phyloP scores from a whole-genome alignment of 768 basidiomycete genomes.

The Agaricus bisporus region DNA sequence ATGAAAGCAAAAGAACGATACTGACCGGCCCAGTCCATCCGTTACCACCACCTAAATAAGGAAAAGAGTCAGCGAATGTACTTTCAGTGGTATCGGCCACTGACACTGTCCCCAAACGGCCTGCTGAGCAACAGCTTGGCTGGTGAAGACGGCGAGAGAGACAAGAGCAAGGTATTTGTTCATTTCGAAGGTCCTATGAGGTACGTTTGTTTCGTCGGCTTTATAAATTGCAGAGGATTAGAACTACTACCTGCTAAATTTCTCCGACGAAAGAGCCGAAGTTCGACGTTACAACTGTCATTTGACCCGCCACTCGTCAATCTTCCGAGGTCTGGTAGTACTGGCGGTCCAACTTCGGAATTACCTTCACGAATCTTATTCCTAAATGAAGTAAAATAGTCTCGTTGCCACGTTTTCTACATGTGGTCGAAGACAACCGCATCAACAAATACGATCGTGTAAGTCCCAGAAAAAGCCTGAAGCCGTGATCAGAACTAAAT shows the following conservation, averaged over 20 bases:
- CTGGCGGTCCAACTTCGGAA: too few relatives aligned
- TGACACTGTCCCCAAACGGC: slow-evolving; percentile 32
- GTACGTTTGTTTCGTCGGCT: too few relatives aligned
- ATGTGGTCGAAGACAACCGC: too few relatives aligned
- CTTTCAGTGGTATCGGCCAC: slow-evolving; percentile 1
- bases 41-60: slow-evolving; percentile 22
- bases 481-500: too few relatives aligned
- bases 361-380: too few relatives aligned
- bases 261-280: slow-evolving; percentile 3
- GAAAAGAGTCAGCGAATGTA: not conserved
- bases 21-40: slow-evolving; percentile 27
- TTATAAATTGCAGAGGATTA: not conserved
- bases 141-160: slow-evolving; percentile 18
- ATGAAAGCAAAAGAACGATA: not conserved
- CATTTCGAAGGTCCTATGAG: slow-evolving; percentile 10
- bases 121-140: slow-evolving; percentile 16
- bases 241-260: too few relatives aligned
- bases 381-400: too few relatives aligned
- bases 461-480: too few relatives aligned
- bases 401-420: too few relatives aligned
- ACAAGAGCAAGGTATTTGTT: slow-evolving; percentile 19
- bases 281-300: not conserved
- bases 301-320: not conserved
- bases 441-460: too few relatives aligned
- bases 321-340: too few relatives aligned